phyloP scores from a whole-genome alignment of 768 basidiomycete genomes.

The Russula emetica region DNA sequence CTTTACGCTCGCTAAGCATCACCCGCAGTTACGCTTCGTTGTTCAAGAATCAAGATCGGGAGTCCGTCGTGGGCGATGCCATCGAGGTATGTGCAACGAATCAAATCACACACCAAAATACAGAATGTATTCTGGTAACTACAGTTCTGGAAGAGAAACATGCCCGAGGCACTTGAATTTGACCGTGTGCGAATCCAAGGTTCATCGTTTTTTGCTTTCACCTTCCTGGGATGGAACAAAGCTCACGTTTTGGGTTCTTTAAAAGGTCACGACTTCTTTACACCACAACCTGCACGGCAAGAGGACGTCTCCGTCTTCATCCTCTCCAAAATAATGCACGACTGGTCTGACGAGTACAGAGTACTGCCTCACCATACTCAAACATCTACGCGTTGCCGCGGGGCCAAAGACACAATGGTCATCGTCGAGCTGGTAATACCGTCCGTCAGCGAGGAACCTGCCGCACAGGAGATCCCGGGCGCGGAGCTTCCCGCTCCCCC shows the following conservation, averaged over 20 bases:
- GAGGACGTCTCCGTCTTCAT: constrained; percentile 8
- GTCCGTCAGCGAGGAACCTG: constrained; percentile 29
- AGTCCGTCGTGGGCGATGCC: constrained; percentile 3
- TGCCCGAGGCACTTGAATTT: constrained; percentile 1
- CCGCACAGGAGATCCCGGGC: constrained; percentile 22
- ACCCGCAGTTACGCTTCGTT: constrained; percentile 11
- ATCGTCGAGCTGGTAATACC: constrained; percentile 30
- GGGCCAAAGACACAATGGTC: constrained; percentile 30
- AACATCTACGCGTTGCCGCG: constrained; percentile 19
- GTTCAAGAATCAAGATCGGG: constrained; percentile 20
- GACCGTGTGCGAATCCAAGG: constrained; percentile 5
- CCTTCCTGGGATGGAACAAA: no score
- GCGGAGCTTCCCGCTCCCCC: constrained; percentile 24
- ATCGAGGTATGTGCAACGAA: constrained; percentile 5
- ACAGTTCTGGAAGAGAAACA: constrained; percentile 9
- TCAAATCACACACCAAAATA: no score
- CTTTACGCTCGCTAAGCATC: constrained; percentile 1
- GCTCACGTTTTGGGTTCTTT: neutral
- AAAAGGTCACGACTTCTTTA: constrained; percentile 7
- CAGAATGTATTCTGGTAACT: no score
- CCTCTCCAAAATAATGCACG: neutral
- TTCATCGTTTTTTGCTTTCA: neutral
- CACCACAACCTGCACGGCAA: neutral
- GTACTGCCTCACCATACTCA: constrained; percentile 23
- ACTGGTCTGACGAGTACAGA: constrained; percentile 36